Evolutionary conservation across 2,329 filamentous ascomycete species (phyloP).

Genomic region (Cadophora sp.): DNA sequence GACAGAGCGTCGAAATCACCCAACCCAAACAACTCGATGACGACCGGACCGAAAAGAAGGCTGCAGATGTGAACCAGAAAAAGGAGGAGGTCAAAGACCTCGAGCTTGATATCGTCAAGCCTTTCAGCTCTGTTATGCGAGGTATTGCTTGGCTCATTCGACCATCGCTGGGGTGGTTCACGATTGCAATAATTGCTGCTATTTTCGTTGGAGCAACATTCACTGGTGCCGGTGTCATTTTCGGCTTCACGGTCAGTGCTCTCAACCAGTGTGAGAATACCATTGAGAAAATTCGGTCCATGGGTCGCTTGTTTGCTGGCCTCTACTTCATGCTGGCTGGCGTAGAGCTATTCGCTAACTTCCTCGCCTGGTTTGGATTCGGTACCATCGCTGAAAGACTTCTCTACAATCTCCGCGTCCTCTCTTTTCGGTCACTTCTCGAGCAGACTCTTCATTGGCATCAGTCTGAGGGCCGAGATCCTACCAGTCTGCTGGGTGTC

Average conservation of each 20-base stretch:
- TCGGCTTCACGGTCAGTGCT: slow-evolving; percentile 14
- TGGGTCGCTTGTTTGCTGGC: slow-evolving; percentile 10
- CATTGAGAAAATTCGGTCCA: slow-evolving; percentile 7
- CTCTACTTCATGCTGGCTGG: slow-evolving; percentile 17
- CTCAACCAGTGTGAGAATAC: slow-evolving; percentile 8
- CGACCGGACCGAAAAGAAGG: neutral
- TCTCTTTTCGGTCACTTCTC: slow-evolving; percentile 67
- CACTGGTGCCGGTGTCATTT: slow-evolving; percentile 15
- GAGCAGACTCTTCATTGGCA: slow-evolving; percentile 75
- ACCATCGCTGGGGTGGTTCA: slow-evolving; percentile 8
- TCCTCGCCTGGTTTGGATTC: slow-evolving; percentile 51
- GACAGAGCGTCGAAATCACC: neutral
- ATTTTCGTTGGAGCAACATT: slow-evolving; percentile 15
- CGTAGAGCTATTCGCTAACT: slow-evolving; percentile 9
- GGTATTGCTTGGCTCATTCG: slow-evolving; percentile 7
- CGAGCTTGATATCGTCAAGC: slow-evolving; percentile 1
- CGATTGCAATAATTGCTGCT: slow-evolving; percentile 9
- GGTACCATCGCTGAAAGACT: slow-evolving; percentile 68
- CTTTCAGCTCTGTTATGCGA: slow-evolving; percentile 9
- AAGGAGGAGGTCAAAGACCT: neutral
- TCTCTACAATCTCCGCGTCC: slow-evolving; percentile 59
- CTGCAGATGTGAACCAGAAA: neutral
- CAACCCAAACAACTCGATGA: neutral
- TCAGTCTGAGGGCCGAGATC: slow-evolving; percentile 67
- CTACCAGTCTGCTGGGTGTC: slow-evolving; percentile 66